Percentiles rank a stretch among this genome's conserved stretches.
phyloP scores from a whole-genome alignment of 192 early-diverging fungal genomes.

The Spizellomyces sp. region DNA sequence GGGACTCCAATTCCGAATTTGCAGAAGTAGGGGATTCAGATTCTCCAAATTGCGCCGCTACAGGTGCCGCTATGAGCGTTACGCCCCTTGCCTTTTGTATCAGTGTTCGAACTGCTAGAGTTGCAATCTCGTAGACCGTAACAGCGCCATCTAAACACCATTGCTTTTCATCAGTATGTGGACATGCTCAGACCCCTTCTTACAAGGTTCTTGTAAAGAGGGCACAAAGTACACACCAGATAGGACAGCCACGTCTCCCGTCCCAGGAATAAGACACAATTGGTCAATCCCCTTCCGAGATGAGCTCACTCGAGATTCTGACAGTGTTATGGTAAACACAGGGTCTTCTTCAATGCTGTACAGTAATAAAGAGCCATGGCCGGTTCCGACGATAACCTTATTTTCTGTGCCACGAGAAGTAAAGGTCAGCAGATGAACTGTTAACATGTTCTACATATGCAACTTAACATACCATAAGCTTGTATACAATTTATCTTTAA shows the following conservation, averaged over 20 bases:
- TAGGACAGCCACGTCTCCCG: background rate
- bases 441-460: background rate
- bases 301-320: constrained; percentile 32
- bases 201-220: background rate
- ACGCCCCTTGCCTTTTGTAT: constrained; percentile 76
- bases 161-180: background rate
- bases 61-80: constrained; percentile 53
- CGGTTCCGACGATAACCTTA: constrained; percentile 43
- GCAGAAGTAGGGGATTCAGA: background rate
- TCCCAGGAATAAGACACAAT: constrained; percentile 14
- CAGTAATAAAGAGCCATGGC: constrained; percentile 46
- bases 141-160: constrained; percentile 63
- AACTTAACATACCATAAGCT: constrained; percentile 27
- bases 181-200: background rate
- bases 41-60: too few species aligned
- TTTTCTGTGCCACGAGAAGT: constrained; percentile 20
- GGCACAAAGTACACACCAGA: constrained; percentile 6
- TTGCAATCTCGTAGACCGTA: constrained; percentile 72
- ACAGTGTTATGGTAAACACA: constrained; percentile 40
- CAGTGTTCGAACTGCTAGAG: constrained; percentile 68
- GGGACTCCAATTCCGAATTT: background rate
- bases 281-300: constrained; percentile 34
- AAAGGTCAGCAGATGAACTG: background rate
- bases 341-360: constrained; percentile 50
- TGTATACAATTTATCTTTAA: constrained; percentile 34